Evolutionary conservation across 2,329 filamentous ascomycete genomes (phyloP), one percentile per base, ranked within the genome.

Genomic region (Chalaropsis ovoidea): DNA sequence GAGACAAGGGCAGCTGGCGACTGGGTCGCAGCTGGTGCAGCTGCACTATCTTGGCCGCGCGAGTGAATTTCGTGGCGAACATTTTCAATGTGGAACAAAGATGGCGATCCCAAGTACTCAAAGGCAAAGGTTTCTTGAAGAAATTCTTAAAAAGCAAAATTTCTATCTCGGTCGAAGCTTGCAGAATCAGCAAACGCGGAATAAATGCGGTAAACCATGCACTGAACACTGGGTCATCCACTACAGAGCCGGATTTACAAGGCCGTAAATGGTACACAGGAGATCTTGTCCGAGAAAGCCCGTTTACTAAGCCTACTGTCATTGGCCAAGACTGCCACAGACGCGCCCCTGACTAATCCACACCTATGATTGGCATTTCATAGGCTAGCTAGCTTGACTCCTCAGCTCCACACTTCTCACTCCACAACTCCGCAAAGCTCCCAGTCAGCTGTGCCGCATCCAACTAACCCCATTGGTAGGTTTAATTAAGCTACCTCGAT

Each of bases 31-130:
- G 69, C 49, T 71, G 75, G 68, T 77, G 78, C 69, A 79, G 73
- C 42, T 79, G 76, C 73, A 75, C 74, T 70, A 77, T 72, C 68
- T 79, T 76, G 70, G 77, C 75, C 61, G 77, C 76, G 52, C 75
- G 77, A 68, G 76, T 72, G 69, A 77, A 70, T 70, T 74, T 73
- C 72, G 79, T 76, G 67, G 78, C 78, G 64, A 79, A 70, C 77
- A 79, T 79, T 60, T 62, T 67, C 3, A 41, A 42, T 62, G 31
- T 35, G 24, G 43, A 2, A 8, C 10, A 43, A 60, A 54, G 39
- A 56, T 41, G 58, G 17, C 22, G 41, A 27, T 31, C 45, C 61
- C n/a, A 24, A 52, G 24, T 43, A 47, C 45, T 54, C n/a, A 7
- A 27, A 54, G 22, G 49, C 63, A 58, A 39, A 52, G 45, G 22